Evolutionary conservation across 2,329 filamentous ascomycete species (phyloP), one percentile per base, ranked within the genome.

Genomic region (Biscogniauxia sp.): DNA sequence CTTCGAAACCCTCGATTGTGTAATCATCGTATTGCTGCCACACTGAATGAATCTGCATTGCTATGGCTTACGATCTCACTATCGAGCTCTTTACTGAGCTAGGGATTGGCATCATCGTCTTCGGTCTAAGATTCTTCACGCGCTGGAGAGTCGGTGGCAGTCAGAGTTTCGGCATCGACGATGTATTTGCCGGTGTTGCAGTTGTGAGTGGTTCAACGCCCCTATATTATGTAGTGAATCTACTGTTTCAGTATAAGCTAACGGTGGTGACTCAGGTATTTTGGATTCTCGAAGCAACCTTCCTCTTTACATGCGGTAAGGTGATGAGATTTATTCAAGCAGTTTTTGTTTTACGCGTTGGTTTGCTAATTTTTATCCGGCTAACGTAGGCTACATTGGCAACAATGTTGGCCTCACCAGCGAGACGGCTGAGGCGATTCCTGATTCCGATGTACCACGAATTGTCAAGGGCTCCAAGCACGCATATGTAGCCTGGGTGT

Each of bases 281-380:
- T 17, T 54, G 57, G 51, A 54, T 55, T 28, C 37, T 58, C 3
- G 57, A 58, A 54, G 20, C 53, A 15, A 55, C 57, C 17, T 50
- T 54, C 17, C 57, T 58, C n/a, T 58, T 23, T 32, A 58, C 51
- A 3, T 54, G 59, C 53, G 23, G 25, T 72, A 84, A 79, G 75
- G 84, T 65, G 5, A n/a, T 11, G 37, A 45, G 28, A 13, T 80
- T 80, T 80, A 52, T 84, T n/a, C 52, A 19, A 28, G 82, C 84
- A 78, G 3, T 11, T 7, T 45, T 84, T 78, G 3, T 11, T 7
- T 45, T 45, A 32, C 28, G 37, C 37, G 37, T 45, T 45, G 5
- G 6, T n/a, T n/a, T 45, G 15, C 37, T 45, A 45, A 45, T n/a
- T n/a, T n/a, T 13, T n/a, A 23, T 50, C n/a, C n/a, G n/a, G n/a